These are phyloP conservation scores for Cornus suecica DNA, from an alignment of 148 eudicot species.

Conservation along the genomic window DNA sequence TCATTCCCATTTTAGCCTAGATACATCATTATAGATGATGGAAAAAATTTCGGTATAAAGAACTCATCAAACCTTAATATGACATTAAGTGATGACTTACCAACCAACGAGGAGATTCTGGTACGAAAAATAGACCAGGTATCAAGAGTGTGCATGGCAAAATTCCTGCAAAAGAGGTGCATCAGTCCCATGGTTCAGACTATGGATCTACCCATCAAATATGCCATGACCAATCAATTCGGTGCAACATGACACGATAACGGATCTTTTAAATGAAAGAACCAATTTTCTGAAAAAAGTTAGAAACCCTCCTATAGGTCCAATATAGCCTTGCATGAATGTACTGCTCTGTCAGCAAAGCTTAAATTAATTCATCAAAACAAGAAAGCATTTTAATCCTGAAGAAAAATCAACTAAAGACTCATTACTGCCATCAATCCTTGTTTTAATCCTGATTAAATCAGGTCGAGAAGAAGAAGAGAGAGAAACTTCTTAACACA, in stretches of 20 bases:
- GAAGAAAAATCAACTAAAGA: neutral
- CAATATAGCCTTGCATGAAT: neutral
- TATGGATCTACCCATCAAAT: neutral
- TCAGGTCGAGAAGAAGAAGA: no score
- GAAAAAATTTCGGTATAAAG: slow-evolving; percentile 1
- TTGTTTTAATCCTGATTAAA: no score
- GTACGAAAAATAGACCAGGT: slow-evolving; percentile 90
- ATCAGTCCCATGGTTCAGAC: neutral
- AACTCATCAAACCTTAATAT: neutral
- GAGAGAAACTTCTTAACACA: no score
- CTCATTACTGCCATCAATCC: no score
- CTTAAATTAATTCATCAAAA: neutral
- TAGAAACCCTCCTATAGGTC: neutral
- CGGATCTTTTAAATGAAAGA: neutral
- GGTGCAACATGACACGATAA: neutral
- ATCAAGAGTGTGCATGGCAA: slow-evolving; percentile 75
- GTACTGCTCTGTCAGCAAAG: neutral
- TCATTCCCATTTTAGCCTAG: slow-evolving; percentile 92
- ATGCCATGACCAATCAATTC: neutral
- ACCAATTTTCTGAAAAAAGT: neutral
- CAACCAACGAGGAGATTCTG: slow-evolving; percentile 99
- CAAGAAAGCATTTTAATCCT: neutral
- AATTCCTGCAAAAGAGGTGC: slow-evolving; percentile 42
- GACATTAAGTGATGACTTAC: slow-evolving; percentile 33
- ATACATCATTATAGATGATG: slow-evolving; percentile 10